These are phyloP conservation scores for Kwoniella dejecticola DNA, from an alignment of 768 basidiomycete species.

Conservation along the genomic window DNA sequence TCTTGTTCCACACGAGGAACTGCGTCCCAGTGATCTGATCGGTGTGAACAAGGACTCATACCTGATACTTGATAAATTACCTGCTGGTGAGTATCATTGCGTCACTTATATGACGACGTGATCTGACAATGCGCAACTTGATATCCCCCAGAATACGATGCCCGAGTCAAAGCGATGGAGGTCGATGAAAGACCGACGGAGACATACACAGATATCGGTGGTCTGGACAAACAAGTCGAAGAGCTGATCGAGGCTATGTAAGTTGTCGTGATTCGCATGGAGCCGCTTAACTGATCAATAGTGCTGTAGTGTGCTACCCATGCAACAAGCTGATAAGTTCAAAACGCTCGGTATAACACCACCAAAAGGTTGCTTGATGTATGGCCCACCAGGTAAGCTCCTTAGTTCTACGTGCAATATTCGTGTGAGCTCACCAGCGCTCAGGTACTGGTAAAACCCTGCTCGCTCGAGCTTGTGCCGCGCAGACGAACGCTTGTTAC, in stretches of 20 bases:
- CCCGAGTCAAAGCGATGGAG: slow-evolving; percentile 99
- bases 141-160: slow-evolving; percentile 76
- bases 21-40: slow-evolving; percentile 89
- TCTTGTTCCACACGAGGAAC: slow-evolving; percentile 86
- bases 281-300: not conserved
- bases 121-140: not conserved
- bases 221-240: slow-evolving; percentile 98
- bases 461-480: slow-evolving; percentile 94
- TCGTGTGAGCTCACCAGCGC: not conserved
- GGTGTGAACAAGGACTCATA: slow-evolving; percentile 99
- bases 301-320: slow-evolving; percentile 71
- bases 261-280: slow-evolving; percentile 11
- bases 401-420: no score
- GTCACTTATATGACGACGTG: no score
- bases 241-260: slow-evolving; percentile 93
- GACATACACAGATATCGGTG: slow-evolving; percentile 90
- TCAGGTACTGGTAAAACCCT: slow-evolving; percentile 93
- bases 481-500: slow-evolving; percentile 96
- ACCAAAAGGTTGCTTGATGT: slow-evolving; percentile 98
- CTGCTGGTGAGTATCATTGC: slow-evolving; percentile 62
- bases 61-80: slow-evolving; percentile 90
- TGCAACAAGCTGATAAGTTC: slow-evolving; percentile 98
- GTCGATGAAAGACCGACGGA: slow-evolving; percentile 98
- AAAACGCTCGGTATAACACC: slow-evolving; percentile 97
- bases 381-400: slow-evolving; percentile 87